A percentile compares a stretch with the other conserved stretches of the same genome.
These are phyloP conservation scores for Trametes punicea DNA, from an alignment of 768 basidiomycete species.

Conservation along the genomic window DNA sequence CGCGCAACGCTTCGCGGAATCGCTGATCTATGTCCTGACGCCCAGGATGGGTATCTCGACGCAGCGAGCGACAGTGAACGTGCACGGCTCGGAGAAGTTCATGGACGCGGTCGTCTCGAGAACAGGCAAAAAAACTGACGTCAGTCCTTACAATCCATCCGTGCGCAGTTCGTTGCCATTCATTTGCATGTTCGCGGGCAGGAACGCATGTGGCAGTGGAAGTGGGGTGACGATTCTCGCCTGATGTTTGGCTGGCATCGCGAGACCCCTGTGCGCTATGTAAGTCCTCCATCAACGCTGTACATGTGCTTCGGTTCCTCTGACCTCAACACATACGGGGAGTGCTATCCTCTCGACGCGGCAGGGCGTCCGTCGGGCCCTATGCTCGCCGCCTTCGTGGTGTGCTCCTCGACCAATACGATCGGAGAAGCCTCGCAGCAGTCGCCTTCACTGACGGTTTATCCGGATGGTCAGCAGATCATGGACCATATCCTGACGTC, in stretches of 20 bases:
- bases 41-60: conserved; percentile 26
- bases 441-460: conserved; percentile 27
- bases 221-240: conserved; percentile 16
- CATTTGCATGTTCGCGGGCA: neutral
- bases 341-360: conserved; percentile 22
- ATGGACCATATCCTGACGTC: conserved; percentile 36
- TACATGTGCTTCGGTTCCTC: neutral
- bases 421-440: conserved; percentile 6
- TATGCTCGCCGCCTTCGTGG: conserved; percentile 21
- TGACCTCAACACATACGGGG: neutral
- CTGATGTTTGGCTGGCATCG: conserved; percentile 22
- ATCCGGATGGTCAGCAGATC: conserved; percentile 26
- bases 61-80: conserved; percentile 17
- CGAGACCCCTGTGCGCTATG: conserved; percentile 24
- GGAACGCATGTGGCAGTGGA: conserved; percentile 26
- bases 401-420: conserved; percentile 8
- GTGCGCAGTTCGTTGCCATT: neutral
- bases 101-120: conserved; percentile 21
- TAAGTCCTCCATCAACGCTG: neutral
- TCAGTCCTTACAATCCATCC: conserved; percentile 4
- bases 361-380: conserved; percentile 2
- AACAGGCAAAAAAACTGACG: conserved; percentile 15
- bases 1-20: neutral
- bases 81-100: conserved; percentile 20
- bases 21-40: neutral